phyloP scores from a whole-genome alignment of 2,329 filamentous ascomycete species.

The Trichoderma sp. region DNA sequence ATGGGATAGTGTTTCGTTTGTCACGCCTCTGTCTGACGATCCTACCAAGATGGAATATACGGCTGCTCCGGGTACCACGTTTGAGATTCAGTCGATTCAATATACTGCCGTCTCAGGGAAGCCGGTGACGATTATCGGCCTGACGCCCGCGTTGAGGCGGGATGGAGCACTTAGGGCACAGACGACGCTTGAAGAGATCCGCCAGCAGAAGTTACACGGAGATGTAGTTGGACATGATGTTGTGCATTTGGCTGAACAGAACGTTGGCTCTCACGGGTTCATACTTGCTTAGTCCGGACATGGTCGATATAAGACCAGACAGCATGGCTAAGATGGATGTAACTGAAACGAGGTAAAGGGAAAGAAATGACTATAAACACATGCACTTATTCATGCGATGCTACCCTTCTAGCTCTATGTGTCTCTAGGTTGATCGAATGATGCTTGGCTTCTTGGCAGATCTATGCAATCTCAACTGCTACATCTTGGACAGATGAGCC shows the following conservation, averaged over 20 bases:
- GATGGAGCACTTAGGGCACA: not conserved
- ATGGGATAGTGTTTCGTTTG: conserved; percentile 8
- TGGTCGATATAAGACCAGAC: not conserved
- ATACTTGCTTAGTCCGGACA: not conserved
- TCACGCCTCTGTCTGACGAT: conserved; percentile 19
- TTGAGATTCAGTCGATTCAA: conserved; percentile 8
- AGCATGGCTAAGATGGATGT: not conserved
- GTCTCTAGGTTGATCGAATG: not conserved
- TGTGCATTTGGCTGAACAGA: not conserved
- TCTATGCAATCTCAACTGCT: not conserved
- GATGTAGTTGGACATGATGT: not conserved
- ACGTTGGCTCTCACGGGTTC: not conserved
- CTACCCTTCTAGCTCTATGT: not conserved
- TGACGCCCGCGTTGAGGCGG: not conserved
- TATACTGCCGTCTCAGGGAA: not conserved
- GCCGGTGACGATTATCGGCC: not conserved
- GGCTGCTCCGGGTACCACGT: not conserved
- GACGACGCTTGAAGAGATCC: not conserved
- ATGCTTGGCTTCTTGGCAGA: not conserved
- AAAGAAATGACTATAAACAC: not conserved
- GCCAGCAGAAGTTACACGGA: not conserved
- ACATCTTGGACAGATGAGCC: too few species aligned
- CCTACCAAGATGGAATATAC: conserved; percentile 10
- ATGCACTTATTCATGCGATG: not conserved
- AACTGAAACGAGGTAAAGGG: not conserved